phyloP scores from a whole-genome alignment of 2,329 filamentous ascomycete genomes.

The Penicillium sp. region DNA sequence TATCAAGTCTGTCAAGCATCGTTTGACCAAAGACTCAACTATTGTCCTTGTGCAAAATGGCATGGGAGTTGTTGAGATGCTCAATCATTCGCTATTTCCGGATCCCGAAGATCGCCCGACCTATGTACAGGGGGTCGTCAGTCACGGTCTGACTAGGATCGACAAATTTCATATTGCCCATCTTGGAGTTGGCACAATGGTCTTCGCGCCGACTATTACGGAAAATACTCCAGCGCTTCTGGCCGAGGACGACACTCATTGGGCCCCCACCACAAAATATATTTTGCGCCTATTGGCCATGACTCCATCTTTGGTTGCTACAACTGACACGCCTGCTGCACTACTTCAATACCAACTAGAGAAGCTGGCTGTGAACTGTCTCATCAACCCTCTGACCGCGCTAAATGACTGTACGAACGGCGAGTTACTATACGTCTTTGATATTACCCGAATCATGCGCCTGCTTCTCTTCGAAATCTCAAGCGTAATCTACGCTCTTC shows the following conservation, averaged over 20 bases:
- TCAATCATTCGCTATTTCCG: constrained; percentile 70
- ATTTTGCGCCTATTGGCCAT: constrained; percentile 65
- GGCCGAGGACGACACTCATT: constrained; percentile 28
- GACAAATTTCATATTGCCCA: constrained; percentile 56
- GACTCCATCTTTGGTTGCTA: constrained; percentile 61
- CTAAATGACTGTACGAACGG: constrained; percentile 76
- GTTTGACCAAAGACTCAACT: constrained; percentile 67
- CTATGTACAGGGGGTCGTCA: constrained; percentile 71
- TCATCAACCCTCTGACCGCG: constrained; percentile 79
- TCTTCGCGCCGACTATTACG: constrained; percentile 52
- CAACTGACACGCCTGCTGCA: constrained; percentile 57
- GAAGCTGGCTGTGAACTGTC: constrained; percentile 69
- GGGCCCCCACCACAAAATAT: constrained; percentile 52
- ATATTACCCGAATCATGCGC: constrained; percentile 65
- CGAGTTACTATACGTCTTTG: constrained; percentile 65
- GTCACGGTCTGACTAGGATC: constrained; percentile 55
- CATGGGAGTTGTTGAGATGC: constrained; percentile 76
- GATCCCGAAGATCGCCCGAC: constrained; percentile 65
- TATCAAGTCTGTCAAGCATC: constrained; percentile 63
- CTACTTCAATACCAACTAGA: constrained; percentile 76
- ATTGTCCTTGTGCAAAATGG: constrained; percentile 78
- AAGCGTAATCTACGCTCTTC: constrained; percentile 68
- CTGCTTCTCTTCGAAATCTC: constrained; percentile 73
- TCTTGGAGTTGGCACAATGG: constrained; percentile 59
- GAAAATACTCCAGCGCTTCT: constrained; percentile 12